A percentile compares a stretch with the other conserved stretches of the same genome.
Conservation (phyloP, 2,329 filamentous ascomycete species). For the Cladosporium oxysporum region DNA sequence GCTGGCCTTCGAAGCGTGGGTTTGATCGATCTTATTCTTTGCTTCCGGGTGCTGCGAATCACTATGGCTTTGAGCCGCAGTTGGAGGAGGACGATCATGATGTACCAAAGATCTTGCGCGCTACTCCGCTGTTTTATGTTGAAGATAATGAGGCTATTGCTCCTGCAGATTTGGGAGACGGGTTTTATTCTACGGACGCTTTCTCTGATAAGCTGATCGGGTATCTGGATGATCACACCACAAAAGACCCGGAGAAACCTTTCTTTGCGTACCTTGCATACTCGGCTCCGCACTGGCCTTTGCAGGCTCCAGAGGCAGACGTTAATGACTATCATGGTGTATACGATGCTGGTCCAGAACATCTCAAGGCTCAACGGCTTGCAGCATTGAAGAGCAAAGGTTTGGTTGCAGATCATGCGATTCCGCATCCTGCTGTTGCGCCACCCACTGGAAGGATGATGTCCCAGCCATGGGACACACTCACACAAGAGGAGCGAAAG, state of each 20-base stretch:
- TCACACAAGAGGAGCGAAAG: constrained; percentile 34
- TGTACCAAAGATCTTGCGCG: constrained; percentile 14
- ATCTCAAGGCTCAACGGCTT: constrained; percentile 28
- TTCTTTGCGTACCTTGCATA: constrained; percentile 38
- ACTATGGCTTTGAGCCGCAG: constrained; percentile 41
- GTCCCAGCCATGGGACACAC: constrained; percentile 25
- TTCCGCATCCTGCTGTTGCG: constrained; percentile 27
- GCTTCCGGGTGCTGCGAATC: constrained; percentile 31
- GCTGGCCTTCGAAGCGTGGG: constrained; percentile 34
- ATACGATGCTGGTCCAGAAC: constrained; percentile 34
- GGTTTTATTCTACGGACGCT: constrained; percentile 39
- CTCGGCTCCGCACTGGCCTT: constrained; percentile 36
- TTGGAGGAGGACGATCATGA: constrained; percentile 23
- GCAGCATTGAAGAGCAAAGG: constrained; percentile 30
- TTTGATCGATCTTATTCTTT: constrained; percentile 32
- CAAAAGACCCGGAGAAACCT: constrained; percentile 28
- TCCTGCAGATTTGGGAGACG: constrained; percentile 23
- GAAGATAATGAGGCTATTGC: constrained; percentile 29
- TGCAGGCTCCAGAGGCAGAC: constrained; percentile 33
- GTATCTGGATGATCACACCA: constrained; percentile 29
- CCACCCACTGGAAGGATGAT: constrained; percentile 17
- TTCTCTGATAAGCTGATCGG: constrained; percentile 35
- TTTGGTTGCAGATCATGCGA: constrained; percentile 26
- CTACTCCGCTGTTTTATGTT: constrained; percentile 27
- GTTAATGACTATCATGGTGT: constrained; percentile 26